phyloP scores from a whole-genome alignment of 129 eudicot species.

The Helianthus annuus region HanXRQr2.0-SUNRISE NC_035434.2:82136553-82137052 shows the following conservation, averaged over 20 bases:
- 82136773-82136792: too few species aligned
- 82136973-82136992: not conserved
- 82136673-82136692: too few species aligned
- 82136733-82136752: not conserved
- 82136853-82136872: conserved; percentile 11
- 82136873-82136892: conserved; percentile 3
- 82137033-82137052: not conserved
- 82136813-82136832: conserved; percentile 15
- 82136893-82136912: conserved; percentile 21
- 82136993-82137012: not conserved
- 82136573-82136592: too few species aligned
- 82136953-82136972: not conserved
- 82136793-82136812: too few species aligned
- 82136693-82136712: too few species aligned
- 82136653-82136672: too few species aligned
- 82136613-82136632: too few species aligned
- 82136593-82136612: too few species aligned
- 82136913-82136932: conserved; percentile 4
- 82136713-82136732: too few species aligned
- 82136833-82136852: conserved; percentile 18
- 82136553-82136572: too few species aligned
- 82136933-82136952: not conserved
- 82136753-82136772: too few species aligned
- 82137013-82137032: not conserved
- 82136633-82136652: too few species aligned